Conservation (phyloP, 176 grass and related monocot species). For the Zizania latifolia region DNA sequence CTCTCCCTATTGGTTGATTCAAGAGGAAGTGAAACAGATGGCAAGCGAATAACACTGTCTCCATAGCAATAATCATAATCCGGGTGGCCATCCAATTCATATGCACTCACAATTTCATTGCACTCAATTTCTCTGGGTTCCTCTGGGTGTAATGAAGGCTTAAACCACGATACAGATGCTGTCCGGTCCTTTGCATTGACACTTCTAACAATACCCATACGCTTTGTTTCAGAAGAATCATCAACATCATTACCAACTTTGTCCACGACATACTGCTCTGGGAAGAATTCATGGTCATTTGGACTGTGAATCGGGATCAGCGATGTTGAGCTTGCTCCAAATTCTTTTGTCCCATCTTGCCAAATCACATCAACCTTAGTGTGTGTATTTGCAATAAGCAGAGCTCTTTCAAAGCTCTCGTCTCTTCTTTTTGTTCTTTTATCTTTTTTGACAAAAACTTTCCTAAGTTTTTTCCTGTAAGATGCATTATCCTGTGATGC, state of each 20-base stretch:
- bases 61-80: conserved; percentile 99
- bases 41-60: conserved; percentile 81
- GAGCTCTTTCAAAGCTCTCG: conserved; percentile 70
- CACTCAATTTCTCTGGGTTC: conserved; percentile 48
- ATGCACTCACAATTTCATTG: conserved; percentile 83
- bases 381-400: conserved; percentile 60
- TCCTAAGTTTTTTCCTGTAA: conserved; percentile 64
- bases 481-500: conserved; percentile 53
- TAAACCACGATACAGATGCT: conserved; percentile 77
- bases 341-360: conserved; percentile 82
- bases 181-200: conserved; percentile 82
- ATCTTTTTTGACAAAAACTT: conserved; percentile 65
- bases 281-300: conserved; percentile 91
- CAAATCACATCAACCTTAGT: conserved; percentile 82
- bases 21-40: conserved; percentile 52
- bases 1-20: conserved; percentile 32
- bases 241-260: conserved; percentile 69
- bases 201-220: conserved; percentile 63
- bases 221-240: conserved; percentile 54
- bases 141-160: conserved; percentile 37
- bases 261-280: conserved; percentile 80
- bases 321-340: conserved; percentile 48
- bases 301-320: conserved; percentile 82
- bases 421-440: conserved; percentile 80
- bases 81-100: conserved; percentile 88